phyloP scores from a whole-genome alignment of 2,329 filamentous ascomycete genomes.

The Cladosporium sp. region DNA sequence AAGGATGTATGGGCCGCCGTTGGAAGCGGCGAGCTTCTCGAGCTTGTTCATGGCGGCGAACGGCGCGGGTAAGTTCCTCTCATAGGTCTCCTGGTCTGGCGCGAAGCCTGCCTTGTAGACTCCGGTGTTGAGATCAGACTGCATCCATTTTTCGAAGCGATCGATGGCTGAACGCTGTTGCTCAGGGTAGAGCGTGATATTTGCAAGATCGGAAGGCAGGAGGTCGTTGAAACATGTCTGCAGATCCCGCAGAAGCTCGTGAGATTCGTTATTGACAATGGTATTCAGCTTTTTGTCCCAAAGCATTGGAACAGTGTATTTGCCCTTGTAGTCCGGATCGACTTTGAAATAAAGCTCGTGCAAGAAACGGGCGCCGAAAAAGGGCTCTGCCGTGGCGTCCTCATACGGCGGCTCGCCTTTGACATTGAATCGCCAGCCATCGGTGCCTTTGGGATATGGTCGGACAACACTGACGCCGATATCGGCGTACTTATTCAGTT shows the following conservation, averaged over 20 bases:
- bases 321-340: constrained; percentile 56
- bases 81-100: constrained; percentile 51
- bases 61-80: constrained; percentile 50
- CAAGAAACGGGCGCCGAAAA: constrained; percentile 55
- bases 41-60: constrained; percentile 59
- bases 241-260: constrained; percentile 56
- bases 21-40: constrained; percentile 44
- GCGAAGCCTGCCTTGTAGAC: constrained; percentile 63
- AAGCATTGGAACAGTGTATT: constrained; percentile 57
- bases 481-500: constrained; percentile 45
- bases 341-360: constrained; percentile 61
- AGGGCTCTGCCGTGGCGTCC: constrained; percentile 54
- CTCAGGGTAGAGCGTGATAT: constrained; percentile 51
- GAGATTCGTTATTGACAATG: constrained; percentile 59
- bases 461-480: constrained; percentile 57
- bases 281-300: constrained; percentile 57
- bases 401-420: constrained; percentile 44
- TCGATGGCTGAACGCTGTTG: constrained; percentile 50
- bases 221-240: constrained; percentile 53
- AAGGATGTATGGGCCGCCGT: constrained; percentile 54
- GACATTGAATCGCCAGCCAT: constrained; percentile 56
- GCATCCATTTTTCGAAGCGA: constrained; percentile 50
- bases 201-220: constrained; percentile 38
- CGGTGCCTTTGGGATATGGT: constrained; percentile 66
- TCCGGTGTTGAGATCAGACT: constrained; percentile 53